These are phyloP conservation scores for Castanea mollissima DNA, from an alignment of 306 rosid genomes.

Conservation along the genomic window DNA sequence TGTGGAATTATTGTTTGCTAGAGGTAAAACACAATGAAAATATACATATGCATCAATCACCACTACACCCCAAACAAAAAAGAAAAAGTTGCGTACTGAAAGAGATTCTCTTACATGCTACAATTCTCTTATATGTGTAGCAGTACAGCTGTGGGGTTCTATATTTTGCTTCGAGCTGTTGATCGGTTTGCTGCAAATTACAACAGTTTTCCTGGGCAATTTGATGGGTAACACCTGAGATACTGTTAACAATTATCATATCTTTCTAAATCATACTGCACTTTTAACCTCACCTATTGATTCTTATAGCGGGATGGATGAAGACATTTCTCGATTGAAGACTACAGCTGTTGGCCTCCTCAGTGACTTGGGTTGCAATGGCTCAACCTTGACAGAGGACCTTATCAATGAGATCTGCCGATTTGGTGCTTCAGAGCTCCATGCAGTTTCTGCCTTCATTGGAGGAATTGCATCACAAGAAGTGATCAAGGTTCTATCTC, in stretches of 20 bases:
- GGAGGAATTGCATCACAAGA: slow-evolving; percentile 98
- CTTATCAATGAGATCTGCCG: slow-evolving; percentile 98
- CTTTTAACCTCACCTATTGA: not conserved
- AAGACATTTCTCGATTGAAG: slow-evolving; percentile 88
- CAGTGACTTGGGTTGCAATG: slow-evolving; percentile 86
- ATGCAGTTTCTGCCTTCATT: slow-evolving; percentile 84
- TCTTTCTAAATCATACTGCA: not conserved
- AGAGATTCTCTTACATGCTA: slow-evolving; percentile 22
- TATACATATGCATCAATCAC: not conserved
- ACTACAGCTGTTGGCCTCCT: slow-evolving; percentile 79
- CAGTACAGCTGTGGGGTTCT: slow-evolving; percentile 83
- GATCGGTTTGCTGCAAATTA: slow-evolving; percentile 95
- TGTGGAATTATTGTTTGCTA: not conserved
- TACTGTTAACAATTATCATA: not conserved
- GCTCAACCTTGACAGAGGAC: slow-evolving; percentile 79
- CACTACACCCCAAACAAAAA: not conserved
- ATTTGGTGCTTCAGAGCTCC: slow-evolving; percentile 96
- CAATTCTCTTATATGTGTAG: slow-evolving; percentile 24
- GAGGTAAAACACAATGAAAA: not conserved
- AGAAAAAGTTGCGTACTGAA: not conserved
- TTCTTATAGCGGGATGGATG: slow-evolving; percentile 76
- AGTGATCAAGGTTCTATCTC: slow-evolving; percentile 77
- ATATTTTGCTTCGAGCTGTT: slow-evolving; percentile 88
- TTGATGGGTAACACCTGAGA: slow-evolving; percentile 62
- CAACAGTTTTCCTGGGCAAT: slow-evolving; percentile 93